Evolutionary conservation across 2,329 filamentous ascomycete species (phyloP).

Genomic region (Phyllosticta citrichinensis): DNA sequence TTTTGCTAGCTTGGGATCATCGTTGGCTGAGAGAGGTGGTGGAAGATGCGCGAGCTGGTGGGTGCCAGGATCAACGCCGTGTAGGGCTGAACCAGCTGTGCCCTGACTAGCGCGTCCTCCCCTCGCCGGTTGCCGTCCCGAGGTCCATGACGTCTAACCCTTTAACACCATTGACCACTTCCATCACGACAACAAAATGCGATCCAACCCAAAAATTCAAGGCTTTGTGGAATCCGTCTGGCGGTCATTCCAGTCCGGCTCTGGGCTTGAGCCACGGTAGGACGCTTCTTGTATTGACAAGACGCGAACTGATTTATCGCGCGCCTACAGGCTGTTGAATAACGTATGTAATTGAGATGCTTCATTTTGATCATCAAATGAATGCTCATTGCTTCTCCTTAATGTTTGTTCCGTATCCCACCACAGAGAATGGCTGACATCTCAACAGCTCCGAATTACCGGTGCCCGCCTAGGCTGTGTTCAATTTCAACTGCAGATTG

Average conservation of each 20-base stretch:
- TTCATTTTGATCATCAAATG: background rate
- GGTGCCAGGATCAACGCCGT: background rate
- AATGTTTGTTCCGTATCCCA: background rate
- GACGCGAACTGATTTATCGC: background rate
- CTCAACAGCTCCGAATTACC: constrained; percentile 53
- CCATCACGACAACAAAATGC: background rate
- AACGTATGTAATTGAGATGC: constrained; percentile 15
- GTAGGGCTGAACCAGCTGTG: background rate
- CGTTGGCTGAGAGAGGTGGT: constrained; percentile 12
- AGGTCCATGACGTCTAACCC: background rate
- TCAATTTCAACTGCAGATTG: constrained; percentile 65
- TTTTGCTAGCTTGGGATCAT: constrained; percentile 22
- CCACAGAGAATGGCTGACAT: background rate
- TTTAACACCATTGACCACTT: background rate
- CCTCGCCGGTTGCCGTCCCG: background rate
- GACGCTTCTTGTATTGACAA: background rate
- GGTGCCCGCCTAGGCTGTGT: constrained; percentile 57
- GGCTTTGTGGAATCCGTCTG: constrained; percentile 42
- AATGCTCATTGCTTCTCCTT: background rate
- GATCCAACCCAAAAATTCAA: background rate
- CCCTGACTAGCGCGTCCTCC: background rate
- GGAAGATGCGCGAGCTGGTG: background rate
- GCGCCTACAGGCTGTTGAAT: constrained; percentile 29
- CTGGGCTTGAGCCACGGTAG: constrained; percentile 81
- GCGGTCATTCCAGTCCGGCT: constrained; percentile 76